Conservation (phyloP, 495 filamentous ascomycete species). For the Hypoxylon crocopeplum region DNA sequence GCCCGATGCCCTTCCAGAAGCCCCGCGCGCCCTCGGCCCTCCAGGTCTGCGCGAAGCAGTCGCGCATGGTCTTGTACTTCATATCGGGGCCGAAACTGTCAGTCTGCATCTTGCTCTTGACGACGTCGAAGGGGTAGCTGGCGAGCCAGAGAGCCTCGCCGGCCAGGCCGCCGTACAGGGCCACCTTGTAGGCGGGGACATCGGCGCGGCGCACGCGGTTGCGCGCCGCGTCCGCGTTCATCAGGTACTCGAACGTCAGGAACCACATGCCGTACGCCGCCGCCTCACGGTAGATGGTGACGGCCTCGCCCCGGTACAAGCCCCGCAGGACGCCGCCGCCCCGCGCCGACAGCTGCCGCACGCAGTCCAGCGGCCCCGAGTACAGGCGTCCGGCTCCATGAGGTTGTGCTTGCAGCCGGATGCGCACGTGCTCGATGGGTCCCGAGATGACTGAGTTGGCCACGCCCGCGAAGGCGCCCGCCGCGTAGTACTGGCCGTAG, state of each 20-base stretch:
- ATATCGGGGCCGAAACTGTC: constrained; percentile 76
- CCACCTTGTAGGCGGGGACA: constrained; percentile 83
- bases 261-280: constrained; percentile 98
- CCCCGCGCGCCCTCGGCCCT: constrained; percentile 76
- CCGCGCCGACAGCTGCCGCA: constrained; percentile 76
- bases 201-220: constrained; percentile 77
- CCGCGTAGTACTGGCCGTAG: constrained; percentile 86
- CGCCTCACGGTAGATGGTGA: constrained; percentile 87
- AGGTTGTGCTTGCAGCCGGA: constrained; percentile 96
- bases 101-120: constrained; percentile 99
- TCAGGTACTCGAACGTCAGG: constrained; percentile 90
- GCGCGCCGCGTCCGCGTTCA: constrained; percentile 83
- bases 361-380: constrained; percentile 85
- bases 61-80: constrained; percentile 81
- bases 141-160: constrained; percentile 92
- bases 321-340: constrained; percentile 69
- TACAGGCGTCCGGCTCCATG: constrained; percentile 83
- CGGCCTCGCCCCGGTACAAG: constrained; percentile 83
- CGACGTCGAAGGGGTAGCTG: constrained; percentile 93
- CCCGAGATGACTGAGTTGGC: constrained; percentile 88
- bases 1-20: constrained; percentile 95
- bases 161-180: constrained; percentile 89
- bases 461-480: constrained; percentile 90
- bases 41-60: constrained; percentile 88
- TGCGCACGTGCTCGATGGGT: constrained; percentile 97